Percentiles rank a stretch among this genome's conserved stretches.
Evolutionary conservation across 495 filamentous ascomycete genomes (phyloP).

Genomic region (Penicillium cosmopolitanum): DNA sequence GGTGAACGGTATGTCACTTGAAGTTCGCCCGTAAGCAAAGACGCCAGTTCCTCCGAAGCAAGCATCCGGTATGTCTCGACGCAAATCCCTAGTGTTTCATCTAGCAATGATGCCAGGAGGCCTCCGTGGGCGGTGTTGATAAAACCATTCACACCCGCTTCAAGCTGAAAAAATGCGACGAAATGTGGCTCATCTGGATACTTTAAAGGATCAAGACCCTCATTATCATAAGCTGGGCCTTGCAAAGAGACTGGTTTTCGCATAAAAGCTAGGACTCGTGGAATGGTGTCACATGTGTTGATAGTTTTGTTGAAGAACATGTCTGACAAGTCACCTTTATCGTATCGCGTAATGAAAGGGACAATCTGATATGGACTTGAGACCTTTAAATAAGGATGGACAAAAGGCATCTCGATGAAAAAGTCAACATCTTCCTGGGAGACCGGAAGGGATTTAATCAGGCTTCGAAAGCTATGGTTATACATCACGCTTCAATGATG

Average conservation of each 20-base stretch:
- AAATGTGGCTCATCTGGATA: background rate
- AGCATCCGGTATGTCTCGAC: background rate
- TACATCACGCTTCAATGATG: background rate
- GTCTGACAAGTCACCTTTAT: background rate
- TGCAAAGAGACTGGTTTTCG: background rate
- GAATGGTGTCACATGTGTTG: background rate
- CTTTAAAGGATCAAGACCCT: background rate
- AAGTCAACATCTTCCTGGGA: slow-evolving; percentile 3
- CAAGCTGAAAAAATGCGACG: background rate
- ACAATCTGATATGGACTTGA: background rate
- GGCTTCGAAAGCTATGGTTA: background rate
- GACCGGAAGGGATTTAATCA: background rate
- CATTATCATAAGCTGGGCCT: background rate
- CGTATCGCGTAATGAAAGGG: slow-evolving; percentile 1
- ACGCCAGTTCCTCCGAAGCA: slow-evolving; percentile 29
- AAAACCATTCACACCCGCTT: background rate
- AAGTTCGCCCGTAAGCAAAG: background rate
- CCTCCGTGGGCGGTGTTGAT: slow-evolving; percentile 1
- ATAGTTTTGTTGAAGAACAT: slow-evolving; percentile 1
- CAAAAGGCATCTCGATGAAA: background rate
- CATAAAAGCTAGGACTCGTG: slow-evolving; percentile 1
- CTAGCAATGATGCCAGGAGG: background rate
- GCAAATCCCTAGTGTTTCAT: background rate
- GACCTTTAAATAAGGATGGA: background rate
- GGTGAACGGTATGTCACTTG: slow-evolving; percentile 2